These are phyloP conservation scores for Nicotiana undulata DNA, from an alignment of 257 asterid genomes.

Conservation along the genomic window DNA sequence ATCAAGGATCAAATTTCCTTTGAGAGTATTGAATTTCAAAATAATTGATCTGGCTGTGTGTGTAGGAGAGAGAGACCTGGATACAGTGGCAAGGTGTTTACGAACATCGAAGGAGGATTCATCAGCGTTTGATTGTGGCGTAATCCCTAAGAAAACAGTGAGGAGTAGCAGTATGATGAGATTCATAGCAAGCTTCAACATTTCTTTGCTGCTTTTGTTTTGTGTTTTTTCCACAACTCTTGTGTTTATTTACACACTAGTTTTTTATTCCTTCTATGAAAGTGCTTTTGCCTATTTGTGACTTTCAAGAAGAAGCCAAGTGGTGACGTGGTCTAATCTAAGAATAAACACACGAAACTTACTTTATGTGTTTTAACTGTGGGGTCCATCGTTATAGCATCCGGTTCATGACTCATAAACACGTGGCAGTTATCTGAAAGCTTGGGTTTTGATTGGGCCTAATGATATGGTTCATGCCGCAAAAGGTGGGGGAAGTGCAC, in stretches of 20 bases:
- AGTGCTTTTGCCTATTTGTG: not conserved
- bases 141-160: not conserved
- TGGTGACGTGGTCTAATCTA: too few species aligned
- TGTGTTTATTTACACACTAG: not conserved
- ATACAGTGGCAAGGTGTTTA: slow-evolving; percentile 62
- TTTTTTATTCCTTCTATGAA: not conserved
- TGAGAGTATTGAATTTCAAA: not conserved
- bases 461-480: too few species aligned
- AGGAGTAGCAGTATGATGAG: not conserved
- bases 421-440: too few species aligned
- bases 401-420: too few species aligned
- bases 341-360: too few species aligned
- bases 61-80: slow-evolving; percentile 38
- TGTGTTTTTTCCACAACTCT: not conserved
- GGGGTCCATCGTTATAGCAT: too few species aligned
- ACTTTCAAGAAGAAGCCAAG: too few species aligned
- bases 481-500: too few species aligned
- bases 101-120: slow-evolving; percentile 71
- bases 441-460: too few species aligned
- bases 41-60: not conserved
- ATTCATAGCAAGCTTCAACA: slow-evolving; percentile 23
- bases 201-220: not conserved
- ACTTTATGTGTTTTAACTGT: too few species aligned
- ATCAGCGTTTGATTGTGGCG: slow-evolving; percentile 21
- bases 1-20: not conserved